Conservation (phyloP, 129 eudicot species). For the Deinandra increscens region DNA sequence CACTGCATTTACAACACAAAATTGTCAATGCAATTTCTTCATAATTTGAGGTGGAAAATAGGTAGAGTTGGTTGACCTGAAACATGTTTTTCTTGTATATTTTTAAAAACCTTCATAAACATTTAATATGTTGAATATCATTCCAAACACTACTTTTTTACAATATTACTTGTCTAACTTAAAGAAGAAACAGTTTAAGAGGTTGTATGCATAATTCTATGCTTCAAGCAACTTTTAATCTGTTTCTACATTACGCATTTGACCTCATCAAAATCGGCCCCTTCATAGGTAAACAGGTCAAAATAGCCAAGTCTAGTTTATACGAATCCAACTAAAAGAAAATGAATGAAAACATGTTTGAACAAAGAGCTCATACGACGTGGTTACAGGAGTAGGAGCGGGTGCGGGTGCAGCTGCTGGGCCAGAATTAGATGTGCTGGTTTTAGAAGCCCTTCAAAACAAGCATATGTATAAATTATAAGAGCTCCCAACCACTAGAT, state of each 20-base stretch:
- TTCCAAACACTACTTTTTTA: neutral
- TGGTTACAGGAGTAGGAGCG: conserved; percentile 31
- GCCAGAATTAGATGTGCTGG: conserved; percentile 45
- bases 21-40: neutral
- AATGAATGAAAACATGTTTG: neutral
- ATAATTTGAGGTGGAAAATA: neutral
- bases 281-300: neutral
- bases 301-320: neutral
- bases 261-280: neutral
- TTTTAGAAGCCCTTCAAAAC: conserved; percentile 45
- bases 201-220: neutral
- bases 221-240: neutral
- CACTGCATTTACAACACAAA: conserved; percentile 42
- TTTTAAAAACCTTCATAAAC: neutral
- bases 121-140: neutral
- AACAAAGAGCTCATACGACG: conserved; percentile 35
- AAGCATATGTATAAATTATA: conserved; percentile 3
- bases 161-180: neutral
- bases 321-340: neutral
- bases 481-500: conserved; percentile 3
- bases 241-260: neutral
- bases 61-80: neutral
- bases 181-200: neutral
- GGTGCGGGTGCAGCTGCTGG: conserved; percentile 27
- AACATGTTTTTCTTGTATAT: neutral